These are phyloP conservation scores for Plectosphaerella cucumerina DNA, from an alignment of 2,329 filamentous ascomycete species.

Conservation along the genomic window DNA sequence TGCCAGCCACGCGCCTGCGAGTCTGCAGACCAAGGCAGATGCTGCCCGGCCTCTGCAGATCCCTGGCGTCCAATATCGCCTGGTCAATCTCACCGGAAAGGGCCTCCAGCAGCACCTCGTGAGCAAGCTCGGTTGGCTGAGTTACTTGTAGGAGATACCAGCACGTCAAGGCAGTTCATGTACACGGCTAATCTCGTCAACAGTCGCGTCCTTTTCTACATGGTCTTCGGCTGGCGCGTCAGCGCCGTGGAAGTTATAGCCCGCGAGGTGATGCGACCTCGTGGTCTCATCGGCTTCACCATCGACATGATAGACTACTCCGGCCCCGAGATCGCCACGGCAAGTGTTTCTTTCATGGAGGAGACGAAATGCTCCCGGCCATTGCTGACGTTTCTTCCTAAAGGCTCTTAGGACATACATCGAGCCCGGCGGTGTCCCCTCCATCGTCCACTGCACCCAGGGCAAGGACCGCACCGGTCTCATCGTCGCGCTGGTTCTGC, in stretches of 20 bases:
- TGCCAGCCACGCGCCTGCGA: constrained; percentile 37
- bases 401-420: constrained; percentile 45
- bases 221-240: constrained; percentile 62
- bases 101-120: constrained; percentile 66
- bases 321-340: constrained; percentile 52
- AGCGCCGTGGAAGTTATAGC: constrained; percentile 68
- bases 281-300: constrained; percentile 68
- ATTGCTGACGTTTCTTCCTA: background rate
- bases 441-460: constrained; percentile 79
- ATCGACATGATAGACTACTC: constrained; percentile 67
- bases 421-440: constrained; percentile 49
- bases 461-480: constrained; percentile 84
- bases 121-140: constrained; percentile 63
- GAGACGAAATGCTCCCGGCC: background rate
- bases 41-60: constrained; percentile 57
- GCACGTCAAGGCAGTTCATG: background rate
- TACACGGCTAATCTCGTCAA: background rate
- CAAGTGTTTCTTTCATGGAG: constrained; percentile 12
- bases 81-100: constrained; percentile 71
- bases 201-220: constrained; percentile 58
- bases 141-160: constrained; percentile 51
- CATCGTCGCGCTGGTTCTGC: constrained; percentile 61
- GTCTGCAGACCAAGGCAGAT: constrained; percentile 43
- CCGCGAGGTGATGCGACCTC: constrained; percentile 64
- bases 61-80: constrained; percentile 55